Conservation (phyloP, 306 rosid genomes). For the Prosopis cineraria region DNA sequence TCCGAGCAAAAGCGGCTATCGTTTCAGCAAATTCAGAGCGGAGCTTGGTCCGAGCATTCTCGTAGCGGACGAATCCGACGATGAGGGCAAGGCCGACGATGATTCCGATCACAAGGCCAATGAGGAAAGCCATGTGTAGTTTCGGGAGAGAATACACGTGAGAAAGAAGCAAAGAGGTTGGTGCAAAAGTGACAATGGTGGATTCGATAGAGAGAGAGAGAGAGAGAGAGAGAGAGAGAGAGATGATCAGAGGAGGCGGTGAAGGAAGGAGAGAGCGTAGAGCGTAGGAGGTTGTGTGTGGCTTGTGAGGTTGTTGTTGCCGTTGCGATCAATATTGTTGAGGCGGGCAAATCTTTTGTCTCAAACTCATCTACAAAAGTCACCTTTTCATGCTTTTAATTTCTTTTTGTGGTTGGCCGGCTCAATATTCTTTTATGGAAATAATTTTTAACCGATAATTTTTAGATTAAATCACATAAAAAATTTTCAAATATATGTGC, state of each 20-base stretch:
- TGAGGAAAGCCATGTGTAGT: constrained; percentile 64
- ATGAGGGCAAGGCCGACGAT: constrained; percentile 61
- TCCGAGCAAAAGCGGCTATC: constrained; percentile 76
- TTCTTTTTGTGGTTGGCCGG: neutral
- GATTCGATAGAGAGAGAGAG: neutral
- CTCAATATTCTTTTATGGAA: neutral
- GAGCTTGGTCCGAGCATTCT: constrained; percentile 66
- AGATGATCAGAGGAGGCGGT: neutral
- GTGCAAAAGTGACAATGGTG: neutral
- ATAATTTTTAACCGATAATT: neutral
- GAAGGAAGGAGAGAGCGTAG: neutral
- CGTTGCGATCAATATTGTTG: neutral
- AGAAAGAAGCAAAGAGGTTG: neutral
- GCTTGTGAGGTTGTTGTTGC: neutral
- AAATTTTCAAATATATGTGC: neutral
- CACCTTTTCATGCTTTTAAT: neutral
- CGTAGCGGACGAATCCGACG: constrained; percentile 63
- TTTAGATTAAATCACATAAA: neutral
- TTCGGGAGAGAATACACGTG: neutral
- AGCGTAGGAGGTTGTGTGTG: neutral
- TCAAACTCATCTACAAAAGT: neutral
- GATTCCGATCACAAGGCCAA: constrained; percentile 74
- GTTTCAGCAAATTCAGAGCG: constrained; percentile 76
- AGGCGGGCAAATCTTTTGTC: constrained; percentile 17
- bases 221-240: neutral